Evolutionary conservation across 1,284 basidiomycete genomes (phyloP).

Genomic region (Austroboletus olivaceoglutinosus): DNA sequence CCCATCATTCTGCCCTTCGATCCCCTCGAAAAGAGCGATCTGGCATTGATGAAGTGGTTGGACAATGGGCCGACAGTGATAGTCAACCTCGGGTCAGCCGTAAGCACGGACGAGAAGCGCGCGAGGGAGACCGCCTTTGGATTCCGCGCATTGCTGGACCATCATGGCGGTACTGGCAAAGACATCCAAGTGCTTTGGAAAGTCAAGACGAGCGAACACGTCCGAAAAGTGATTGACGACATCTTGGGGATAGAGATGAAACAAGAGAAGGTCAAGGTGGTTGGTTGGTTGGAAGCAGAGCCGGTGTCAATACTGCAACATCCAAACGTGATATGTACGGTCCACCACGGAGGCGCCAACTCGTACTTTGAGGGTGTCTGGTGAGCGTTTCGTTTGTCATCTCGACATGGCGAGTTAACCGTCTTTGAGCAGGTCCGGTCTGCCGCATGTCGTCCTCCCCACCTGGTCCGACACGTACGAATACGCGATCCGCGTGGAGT

Average conservation of each 20-base stretch:
- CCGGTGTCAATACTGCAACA: conserved; percentile 13
- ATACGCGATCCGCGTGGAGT: conserved; percentile 9
- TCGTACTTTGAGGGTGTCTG: conserved; percentile 16
- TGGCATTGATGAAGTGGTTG: neutral
- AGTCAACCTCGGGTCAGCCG: conserved; percentile 5
- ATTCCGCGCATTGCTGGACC: neutral
- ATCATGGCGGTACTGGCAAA: neutral
- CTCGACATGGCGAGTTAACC: neutral
- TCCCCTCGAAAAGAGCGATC: conserved; percentile 1
- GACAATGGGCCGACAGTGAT: conserved; percentile 1
- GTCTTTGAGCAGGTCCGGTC: conserved; percentile 3
- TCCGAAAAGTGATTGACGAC: neutral
- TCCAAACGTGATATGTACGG: conserved; percentile 12
- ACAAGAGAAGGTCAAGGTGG: neutral
- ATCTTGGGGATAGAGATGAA: neutral
- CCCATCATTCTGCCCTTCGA: neutral
- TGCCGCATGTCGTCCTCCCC: conserved; percentile 13
- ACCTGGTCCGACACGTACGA: conserved; percentile 20
- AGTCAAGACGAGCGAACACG: neutral
- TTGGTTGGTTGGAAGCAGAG: conserved; percentile 11
- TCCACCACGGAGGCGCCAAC: conserved; percentile 18
- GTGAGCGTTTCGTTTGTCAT: neutral
- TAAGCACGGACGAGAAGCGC: neutral
- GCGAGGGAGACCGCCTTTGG: neutral
- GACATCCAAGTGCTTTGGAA: conserved; percentile 6